These are phyloP conservation scores for Trichoderma hamatum DNA, from an alignment of 2,329 filamentous ascomycete genomes.

Conservation along the genomic window DNA sequence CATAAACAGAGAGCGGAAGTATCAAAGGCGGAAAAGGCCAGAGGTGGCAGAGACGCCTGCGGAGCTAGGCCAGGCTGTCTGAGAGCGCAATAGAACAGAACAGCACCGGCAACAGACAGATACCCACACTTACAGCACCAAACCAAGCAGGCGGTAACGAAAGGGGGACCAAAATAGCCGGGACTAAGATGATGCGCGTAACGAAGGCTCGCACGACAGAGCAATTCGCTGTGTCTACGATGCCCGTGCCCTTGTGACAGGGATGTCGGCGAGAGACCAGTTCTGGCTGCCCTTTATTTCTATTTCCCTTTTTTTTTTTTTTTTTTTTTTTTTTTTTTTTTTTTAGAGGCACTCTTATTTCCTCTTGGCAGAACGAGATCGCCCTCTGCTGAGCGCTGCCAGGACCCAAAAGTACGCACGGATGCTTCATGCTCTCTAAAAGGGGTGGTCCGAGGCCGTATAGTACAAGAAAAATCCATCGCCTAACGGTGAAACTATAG, in stretches of 20 bases:
- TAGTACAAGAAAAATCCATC: not conserved
- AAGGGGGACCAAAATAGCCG: not conserved
- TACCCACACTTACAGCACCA: conserved; percentile 5
- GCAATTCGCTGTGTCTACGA: not conserved
- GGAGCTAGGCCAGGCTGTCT: not conserved
- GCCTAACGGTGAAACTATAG: not conserved
- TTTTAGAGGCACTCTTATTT: not conserved
- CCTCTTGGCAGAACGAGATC: not conserved
- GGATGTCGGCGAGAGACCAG: not conserved
- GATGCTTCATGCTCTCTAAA: not conserved
- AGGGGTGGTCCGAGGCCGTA: not conserved
- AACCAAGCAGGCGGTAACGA: conserved; percentile 27
- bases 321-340: not conserved
- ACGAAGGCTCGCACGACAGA: not conserved
- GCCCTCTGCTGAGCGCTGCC: not conserved
- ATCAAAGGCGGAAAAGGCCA: conserved; percentile 1
- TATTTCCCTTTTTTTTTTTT: not conserved
- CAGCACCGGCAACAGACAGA: not conserved
- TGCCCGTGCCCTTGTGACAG: not conserved
- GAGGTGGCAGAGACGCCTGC: not conserved
- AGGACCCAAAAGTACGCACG: conserved; percentile 1
- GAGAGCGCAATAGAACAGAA: not conserved
- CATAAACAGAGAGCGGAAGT: not conserved
- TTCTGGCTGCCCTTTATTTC: not conserved
- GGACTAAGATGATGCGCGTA: conserved; percentile 1